These are phyloP conservation scores for Ramaria sp. DNA, from an alignment of 768 basidiomycete genomes.

Conservation along the genomic window DNA sequence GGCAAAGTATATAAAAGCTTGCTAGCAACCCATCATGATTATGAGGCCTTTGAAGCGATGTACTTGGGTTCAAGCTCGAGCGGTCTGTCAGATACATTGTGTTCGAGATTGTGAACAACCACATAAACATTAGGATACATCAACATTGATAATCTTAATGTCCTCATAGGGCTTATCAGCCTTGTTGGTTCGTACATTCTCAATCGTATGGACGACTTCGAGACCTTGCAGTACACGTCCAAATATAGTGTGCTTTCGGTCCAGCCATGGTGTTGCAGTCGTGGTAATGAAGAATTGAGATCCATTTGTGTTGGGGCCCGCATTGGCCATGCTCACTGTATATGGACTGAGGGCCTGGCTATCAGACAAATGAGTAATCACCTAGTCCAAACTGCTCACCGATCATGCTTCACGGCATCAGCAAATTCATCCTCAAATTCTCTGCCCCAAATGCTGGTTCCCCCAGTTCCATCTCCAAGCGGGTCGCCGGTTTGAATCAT, in stretches of 20 bases:
- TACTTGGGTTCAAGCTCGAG: background rate
- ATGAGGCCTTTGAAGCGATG: background rate
- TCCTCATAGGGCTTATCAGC: constrained; percentile 86
- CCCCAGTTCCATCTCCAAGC: constrained; percentile 89
- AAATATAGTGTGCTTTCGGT: constrained; percentile 88
- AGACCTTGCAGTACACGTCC: constrained; percentile 80
- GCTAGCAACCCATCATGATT: background rate
- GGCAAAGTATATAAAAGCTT: no score
- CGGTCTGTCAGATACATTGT: no score
- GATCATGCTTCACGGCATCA: constrained; percentile 81
- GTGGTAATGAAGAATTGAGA: constrained; percentile 99
- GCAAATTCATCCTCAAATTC: constrained; percentile 94
- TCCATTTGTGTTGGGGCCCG: constrained; percentile 83
- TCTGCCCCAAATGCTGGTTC: constrained; percentile 79
- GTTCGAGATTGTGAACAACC: no score
- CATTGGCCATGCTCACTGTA: constrained; percentile 92
- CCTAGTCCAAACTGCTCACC: constrained; percentile 32
- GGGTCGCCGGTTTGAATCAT: constrained; percentile 98
- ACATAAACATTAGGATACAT: constrained; percentile 2
- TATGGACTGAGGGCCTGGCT: constrained; percentile 55
- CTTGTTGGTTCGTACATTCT: constrained; percentile 81
- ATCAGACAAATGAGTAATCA: constrained; percentile 3
- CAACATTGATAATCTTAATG: constrained; percentile 77
- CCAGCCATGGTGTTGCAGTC: constrained; percentile 86
- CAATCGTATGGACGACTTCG: constrained; percentile 85